A percentile compares a stretch with the other conserved stretches of the same genome.
Evolutionary conservation across 2,329 filamentous ascomycete species (phyloP).

Genomic region (Colletotrichum lindemuthianum): DNA sequence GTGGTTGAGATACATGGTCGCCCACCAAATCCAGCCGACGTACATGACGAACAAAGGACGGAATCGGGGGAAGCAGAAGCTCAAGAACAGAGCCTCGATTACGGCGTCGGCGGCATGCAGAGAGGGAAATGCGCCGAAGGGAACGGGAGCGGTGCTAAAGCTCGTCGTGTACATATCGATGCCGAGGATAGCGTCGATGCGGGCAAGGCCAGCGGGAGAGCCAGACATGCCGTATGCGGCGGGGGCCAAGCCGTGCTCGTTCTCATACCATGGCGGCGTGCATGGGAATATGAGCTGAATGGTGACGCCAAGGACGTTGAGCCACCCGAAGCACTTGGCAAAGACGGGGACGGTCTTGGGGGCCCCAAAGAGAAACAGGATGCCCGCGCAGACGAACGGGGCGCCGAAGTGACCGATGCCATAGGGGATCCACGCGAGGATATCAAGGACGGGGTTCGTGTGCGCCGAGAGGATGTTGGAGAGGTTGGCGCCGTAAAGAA

Average conservation of each 20-base stretch:
- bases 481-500: constrained; percentile 93
- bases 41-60: constrained; percentile 84
- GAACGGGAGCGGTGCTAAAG: constrained; percentile 89
- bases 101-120: constrained; percentile 91
- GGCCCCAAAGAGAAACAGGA: constrained; percentile 89
- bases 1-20: constrained; percentile 97
- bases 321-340: constrained; percentile 88
- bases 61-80: constrained; percentile 87
- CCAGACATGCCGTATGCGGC: constrained; percentile 93
- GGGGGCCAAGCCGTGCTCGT: constrained; percentile 87
- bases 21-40: constrained; percentile 96
- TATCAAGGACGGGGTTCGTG: constrained; percentile 82
- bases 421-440: constrained; percentile 94
- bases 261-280: constrained; percentile 97
- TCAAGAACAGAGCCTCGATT: constrained; percentile 91
- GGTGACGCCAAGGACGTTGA: constrained; percentile 87
- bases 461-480: constrained; percentile 95
- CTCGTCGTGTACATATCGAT: constrained; percentile 92
- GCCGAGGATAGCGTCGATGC: constrained; percentile 89
- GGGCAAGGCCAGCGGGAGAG: constrained; percentile 87
- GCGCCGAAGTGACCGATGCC: constrained; percentile 90
- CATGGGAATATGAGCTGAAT: constrained; percentile 93
- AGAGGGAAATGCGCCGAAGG: constrained; percentile 95
- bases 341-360: constrained; percentile 88
- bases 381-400: constrained; percentile 78